Conservation (phyloP, 1,139 yeast genomes). For the Suhomyces maxii region DNA sequence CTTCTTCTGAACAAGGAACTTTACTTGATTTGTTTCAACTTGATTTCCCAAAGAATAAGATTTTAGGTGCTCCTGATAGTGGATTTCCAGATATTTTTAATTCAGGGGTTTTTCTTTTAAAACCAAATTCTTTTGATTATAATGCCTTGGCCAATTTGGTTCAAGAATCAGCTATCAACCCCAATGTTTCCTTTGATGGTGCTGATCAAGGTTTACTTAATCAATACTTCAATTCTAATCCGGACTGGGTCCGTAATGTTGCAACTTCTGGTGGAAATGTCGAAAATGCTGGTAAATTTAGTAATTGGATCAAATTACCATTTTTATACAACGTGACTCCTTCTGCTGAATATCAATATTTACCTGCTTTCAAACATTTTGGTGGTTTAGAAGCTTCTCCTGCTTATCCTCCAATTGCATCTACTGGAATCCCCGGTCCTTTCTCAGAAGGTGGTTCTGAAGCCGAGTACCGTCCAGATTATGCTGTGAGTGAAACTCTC, state of each 20-base stretch:
- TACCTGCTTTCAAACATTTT: slow-evolving; percentile 76
- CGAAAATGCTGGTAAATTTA: slow-evolving; percentile 4
- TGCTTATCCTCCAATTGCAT: not conserved
- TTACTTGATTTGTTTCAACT: slow-evolving; percentile 31
- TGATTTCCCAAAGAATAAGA: slow-evolving; percentile 36
- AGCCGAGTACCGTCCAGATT: not conserved
- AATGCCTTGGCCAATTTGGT: slow-evolving; percentile 42
- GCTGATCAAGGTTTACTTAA: slow-evolving; percentile 94
- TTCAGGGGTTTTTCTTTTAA: slow-evolving; percentile 75
- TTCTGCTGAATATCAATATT: slow-evolving; percentile 74
- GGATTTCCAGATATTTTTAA: slow-evolving; percentile 98
- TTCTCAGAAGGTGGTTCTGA: not conserved
- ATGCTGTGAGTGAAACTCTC: slow-evolving; percentile 19
- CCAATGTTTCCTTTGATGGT: slow-evolving; percentile 69
- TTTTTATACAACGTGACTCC: slow-evolving; percentile 87
- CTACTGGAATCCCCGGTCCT: not conserved
- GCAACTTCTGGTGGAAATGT: slow-evolving; percentile 4
- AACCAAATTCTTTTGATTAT: slow-evolving; percentile 54
- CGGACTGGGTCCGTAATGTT: slow-evolving; percentile 39
- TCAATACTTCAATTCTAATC: slow-evolving; percentile 62
- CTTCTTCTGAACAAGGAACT: slow-evolving; percentile 27
- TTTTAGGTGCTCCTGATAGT: slow-evolving; percentile 83
- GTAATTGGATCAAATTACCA: slow-evolving; percentile 70
- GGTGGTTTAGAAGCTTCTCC: slow-evolving; percentile 13
- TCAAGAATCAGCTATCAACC: slow-evolving; percentile 15